These are phyloP conservation scores for Trichoderma sp. DNA, from an alignment of 2,329 filamentous ascomycete genomes.

Conservation along the genomic window DNA sequence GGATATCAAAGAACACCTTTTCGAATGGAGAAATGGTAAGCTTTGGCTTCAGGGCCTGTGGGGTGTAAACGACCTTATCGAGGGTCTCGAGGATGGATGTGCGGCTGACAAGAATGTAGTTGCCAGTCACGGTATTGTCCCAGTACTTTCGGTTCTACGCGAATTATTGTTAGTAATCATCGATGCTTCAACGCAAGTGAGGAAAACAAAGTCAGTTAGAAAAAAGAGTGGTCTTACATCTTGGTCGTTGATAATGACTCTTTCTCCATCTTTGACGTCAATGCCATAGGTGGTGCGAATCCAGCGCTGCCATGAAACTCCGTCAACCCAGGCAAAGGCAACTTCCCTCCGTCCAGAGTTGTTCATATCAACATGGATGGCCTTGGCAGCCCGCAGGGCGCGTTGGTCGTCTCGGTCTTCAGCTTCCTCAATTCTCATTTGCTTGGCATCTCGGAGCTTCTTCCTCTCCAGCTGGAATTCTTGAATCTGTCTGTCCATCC, in stretches of 20 bases:
- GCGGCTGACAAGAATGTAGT: constrained; percentile 84
- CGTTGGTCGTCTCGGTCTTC: constrained; percentile 91
- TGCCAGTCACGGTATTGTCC: constrained; percentile 88
- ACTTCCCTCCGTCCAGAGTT: constrained; percentile 86
- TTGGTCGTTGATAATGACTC: constrained; percentile 95
- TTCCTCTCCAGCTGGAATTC: constrained; percentile 91
- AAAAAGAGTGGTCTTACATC: constrained; percentile 66
- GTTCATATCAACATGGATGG: constrained; percentile 88
- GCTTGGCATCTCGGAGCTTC: constrained; percentile 91
- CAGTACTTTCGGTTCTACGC: constrained; percentile 86
- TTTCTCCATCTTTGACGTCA: constrained; percentile 83
- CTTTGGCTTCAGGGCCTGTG: constrained; percentile 74
- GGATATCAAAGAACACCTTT: constrained; percentile 71
- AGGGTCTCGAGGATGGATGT: constrained; percentile 90
- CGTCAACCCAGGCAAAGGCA: constrained; percentile 95
- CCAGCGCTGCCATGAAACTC: constrained; percentile 97
- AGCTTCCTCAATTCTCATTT: constrained; percentile 93
- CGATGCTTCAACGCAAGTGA: neutral
- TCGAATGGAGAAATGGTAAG: constrained; percentile 74
- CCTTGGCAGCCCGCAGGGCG: constrained; percentile 83
- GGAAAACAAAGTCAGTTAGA: neutral
- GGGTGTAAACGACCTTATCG: constrained; percentile 68
- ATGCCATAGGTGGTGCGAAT: constrained; percentile 93
- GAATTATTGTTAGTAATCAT: neutral
- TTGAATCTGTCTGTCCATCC: constrained; percentile 95